These are phyloP conservation scores for Ganoderma sinense DNA, from an alignment of 1,284 basidiomycete genomes.

Conservation along the genomic window DNA sequence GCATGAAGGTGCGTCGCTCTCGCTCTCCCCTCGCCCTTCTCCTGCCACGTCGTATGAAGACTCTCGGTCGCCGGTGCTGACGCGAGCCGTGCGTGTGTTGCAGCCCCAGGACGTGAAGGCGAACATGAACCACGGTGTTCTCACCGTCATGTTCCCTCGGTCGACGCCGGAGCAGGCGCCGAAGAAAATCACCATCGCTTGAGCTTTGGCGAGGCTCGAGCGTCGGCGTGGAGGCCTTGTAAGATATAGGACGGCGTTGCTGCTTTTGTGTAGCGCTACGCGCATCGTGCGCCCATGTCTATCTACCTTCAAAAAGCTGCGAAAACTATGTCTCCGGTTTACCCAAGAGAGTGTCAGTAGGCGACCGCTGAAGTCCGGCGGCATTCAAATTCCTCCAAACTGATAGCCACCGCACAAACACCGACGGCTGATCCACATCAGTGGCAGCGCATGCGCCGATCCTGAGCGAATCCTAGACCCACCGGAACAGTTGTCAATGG, in stretches of 20 bases:
- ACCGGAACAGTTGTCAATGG: too few species aligned
- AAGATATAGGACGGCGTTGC: not conserved
- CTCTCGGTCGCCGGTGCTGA: slow-evolving; percentile 10
- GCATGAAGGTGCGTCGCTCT: slow-evolving; percentile 49
- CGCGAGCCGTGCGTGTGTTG: not conserved
- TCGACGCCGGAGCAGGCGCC: slow-evolving; percentile 43
- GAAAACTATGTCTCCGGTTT: not conserved
- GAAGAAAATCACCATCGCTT: slow-evolving; percentile 46
- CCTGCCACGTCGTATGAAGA: too few species aligned
- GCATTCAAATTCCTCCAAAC: too few species aligned
- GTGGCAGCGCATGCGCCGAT: too few species aligned
- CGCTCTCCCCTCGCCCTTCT: not conserved
- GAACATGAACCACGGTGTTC: slow-evolving; percentile 50
- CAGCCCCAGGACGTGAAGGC: slow-evolving; percentile 53
- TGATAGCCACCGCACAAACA: too few species aligned
- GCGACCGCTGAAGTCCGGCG: too few species aligned
- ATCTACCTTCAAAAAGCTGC: not conserved
- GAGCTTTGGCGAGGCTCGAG: slow-evolving; percentile 12
- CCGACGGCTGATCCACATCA: too few species aligned
- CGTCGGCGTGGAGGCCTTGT: not conserved
- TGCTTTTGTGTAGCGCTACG: not conserved
- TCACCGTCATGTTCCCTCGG: slow-evolving; percentile 54
- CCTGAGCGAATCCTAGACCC: too few species aligned
- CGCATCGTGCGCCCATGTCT: not conserved
- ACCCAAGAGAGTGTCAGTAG: too few species aligned